phyloP scores from a whole-genome alignment of 2,329 filamentous ascomycete genomes.

The Fusarium lyarnte region DNA sequence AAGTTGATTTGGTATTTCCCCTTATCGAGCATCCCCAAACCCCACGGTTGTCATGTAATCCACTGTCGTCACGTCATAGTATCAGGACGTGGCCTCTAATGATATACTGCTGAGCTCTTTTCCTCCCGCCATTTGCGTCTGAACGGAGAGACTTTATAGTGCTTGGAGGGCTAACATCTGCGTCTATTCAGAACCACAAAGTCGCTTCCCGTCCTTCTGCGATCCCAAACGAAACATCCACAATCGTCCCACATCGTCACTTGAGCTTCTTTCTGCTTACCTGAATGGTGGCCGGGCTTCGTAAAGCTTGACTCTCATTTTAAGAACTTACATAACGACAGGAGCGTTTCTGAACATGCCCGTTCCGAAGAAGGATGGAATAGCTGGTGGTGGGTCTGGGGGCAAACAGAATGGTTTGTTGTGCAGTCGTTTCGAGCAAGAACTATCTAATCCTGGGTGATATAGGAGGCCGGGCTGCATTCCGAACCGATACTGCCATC shows the following conservation, averaged over 20 bases:
- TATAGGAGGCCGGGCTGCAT: constrained; percentile 72
- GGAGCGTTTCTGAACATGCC: constrained; percentile 47
- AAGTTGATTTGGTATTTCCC: constrained; percentile 4
- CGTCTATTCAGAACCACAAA: constrained; percentile 14
- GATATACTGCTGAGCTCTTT: constrained; percentile 11
- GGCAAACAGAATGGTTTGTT: constrained; percentile 52
- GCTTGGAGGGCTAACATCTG: constrained; percentile 15
- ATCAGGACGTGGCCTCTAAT: constrained; percentile 33
- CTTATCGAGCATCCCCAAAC: constrained; percentile 18
- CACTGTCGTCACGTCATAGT: constrained; percentile 39
- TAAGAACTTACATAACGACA: constrained; percentile 37
- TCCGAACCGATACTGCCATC: constrained; percentile 90
- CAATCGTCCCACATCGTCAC: constrained; percentile 28
- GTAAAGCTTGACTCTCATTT: constrained; percentile 35
- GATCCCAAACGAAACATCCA: constrained; percentile 19
- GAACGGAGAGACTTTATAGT: neutral
- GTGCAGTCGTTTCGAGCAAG: neutral
- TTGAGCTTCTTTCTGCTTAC: constrained; percentile 27
- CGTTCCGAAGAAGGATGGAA: constrained; percentile 52
- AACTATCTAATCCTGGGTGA: constrained; percentile 11
- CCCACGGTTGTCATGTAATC: constrained; percentile 25
- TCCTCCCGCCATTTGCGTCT: neutral
- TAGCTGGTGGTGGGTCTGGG: constrained; percentile 44
- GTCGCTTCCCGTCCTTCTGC: constrained; percentile 20
- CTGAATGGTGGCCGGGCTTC: constrained; percentile 41